phyloP scores from a whole-genome alignment of 768 basidiomycete species.

The Naganishia kalamii region DNA sequence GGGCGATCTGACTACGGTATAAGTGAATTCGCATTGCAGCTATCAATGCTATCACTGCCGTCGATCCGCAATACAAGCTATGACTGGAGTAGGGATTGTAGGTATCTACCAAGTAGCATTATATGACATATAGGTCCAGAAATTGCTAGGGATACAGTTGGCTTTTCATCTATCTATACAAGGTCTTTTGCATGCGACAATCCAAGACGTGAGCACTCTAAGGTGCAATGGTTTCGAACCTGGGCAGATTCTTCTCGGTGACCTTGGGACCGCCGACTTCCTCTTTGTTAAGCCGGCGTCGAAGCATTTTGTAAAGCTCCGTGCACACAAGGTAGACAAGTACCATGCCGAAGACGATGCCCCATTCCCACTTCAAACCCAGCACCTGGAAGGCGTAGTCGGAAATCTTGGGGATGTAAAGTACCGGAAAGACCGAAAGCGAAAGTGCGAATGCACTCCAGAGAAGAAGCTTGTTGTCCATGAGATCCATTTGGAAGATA shows the following conservation, averaged over 20 bases:
- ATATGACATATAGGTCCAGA: too few relatives aligned
- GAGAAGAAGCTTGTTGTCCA: constrained; percentile 47
- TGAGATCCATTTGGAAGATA: constrained; percentile 25
- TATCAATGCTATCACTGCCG: too few relatives aligned
- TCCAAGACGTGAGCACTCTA: neutral
- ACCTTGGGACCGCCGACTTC: constrained; percentile 13
- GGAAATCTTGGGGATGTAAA: constrained; percentile 48
- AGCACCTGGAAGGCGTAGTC: constrained; percentile 46
- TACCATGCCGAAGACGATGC: constrained; percentile 39
- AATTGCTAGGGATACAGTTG: neutral
- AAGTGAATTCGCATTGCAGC: too few relatives aligned
- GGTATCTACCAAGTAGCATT: too few relatives aligned
- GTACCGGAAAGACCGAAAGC: constrained; percentile 42
- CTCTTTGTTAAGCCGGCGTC: constrained; percentile 5
- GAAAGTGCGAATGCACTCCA: constrained; percentile 43
- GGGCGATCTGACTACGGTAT: too few relatives aligned
- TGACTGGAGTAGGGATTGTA: too few relatives aligned
- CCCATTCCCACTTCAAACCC: constrained; percentile 48
- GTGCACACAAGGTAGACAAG: constrained; percentile 35
- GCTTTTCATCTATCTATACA: neutral
- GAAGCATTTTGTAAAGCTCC: constrained; percentile 34
- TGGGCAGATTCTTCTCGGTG: constrained; percentile 20
- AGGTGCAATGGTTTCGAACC: constrained; percentile 20
- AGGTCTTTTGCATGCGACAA: too few relatives aligned
- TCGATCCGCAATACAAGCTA: too few relatives aligned